Evolutionary conservation across 208 protist genomes (phyloP), one percentile per base, ranked within the genome.

Genomic region (Angomonas deanei): DNA sequence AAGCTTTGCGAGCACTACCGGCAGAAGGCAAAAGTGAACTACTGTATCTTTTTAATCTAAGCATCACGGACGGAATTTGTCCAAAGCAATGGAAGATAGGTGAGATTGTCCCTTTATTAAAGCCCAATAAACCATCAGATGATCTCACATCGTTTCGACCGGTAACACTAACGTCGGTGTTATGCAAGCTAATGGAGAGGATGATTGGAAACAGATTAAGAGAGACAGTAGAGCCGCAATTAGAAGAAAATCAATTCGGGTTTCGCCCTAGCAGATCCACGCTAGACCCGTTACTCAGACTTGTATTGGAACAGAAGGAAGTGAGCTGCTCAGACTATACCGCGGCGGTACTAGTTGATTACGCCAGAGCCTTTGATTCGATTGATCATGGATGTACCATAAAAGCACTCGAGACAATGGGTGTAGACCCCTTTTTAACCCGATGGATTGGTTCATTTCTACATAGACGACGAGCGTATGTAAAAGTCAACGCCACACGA

Each of bases 101-200:
- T 15, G 32, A 38, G 8, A 68, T 74, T 36, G 38, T 64, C 15
- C 61, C 68, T 21, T 49, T 68, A 33, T 36, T 68, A 8, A 74
- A 74, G 53, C 56, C 49, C 1, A 27, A 46, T 5, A 68, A 74
- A 54, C 50, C 38, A 19, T 32, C 36, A 3, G 49, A 33, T 10
- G 47, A 59, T 32, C 34, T 46, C 8, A 57, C 19, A n/a, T 68
- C 61, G 0, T 64, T 50, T 28, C 27, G 36, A 13, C 68, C 52
- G 2, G 38, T 63, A 6, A 64, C 68, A 0, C 38, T 74, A 10
- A 70, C 61, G 3, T 68, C 50, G 15, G 46, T 47, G 30, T 0
- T 70, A 10, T 65, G 47, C 38, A 74, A 70, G 57, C 1, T 65
- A 17, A 34, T 74, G 63, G 69, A 74, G 52, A 23, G 63, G 5